Evolutionary conservation across 768 basidiomycete genomes (phyloP).

Genomic region (Tricholoma sp.): DNA sequence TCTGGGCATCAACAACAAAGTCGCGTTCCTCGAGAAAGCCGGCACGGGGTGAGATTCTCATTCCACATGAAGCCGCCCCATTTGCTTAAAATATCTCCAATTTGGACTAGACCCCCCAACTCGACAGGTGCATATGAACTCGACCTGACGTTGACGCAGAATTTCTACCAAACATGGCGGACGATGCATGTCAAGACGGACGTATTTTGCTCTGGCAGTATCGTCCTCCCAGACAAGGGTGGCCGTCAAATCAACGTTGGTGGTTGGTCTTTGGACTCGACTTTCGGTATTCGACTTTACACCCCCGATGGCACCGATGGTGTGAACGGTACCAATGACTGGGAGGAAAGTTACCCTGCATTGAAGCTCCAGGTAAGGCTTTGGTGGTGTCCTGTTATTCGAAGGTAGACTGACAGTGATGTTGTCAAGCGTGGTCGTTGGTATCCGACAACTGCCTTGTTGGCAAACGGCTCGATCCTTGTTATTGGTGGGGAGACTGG

Average conservation of each 20-base stretch:
- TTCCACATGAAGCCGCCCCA: not conserved
- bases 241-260: conserved; percentile 64
- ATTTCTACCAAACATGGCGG: conserved; percentile 60
- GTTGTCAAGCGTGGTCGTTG: conserved; percentile 51
- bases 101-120: conserved; percentile 42
- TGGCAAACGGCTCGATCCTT: conserved; percentile 71
- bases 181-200: conserved; percentile 73
- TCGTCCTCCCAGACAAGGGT: conserved; percentile 71
- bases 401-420: not conserved
- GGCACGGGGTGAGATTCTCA: conserved; percentile 47
- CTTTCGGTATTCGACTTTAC: conserved; percentile 69
- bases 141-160: conserved; percentile 50
- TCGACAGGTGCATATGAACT: conserved; percentile 78
- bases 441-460: conserved; percentile 65
- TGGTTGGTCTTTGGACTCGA: conserved; percentile 68
- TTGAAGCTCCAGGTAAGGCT: conserved; percentile 54
- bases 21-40: conserved; percentile 71
- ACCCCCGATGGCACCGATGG: conserved; percentile 65
- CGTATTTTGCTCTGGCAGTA: conserved; percentile 73
- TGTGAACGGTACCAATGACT: conserved; percentile 70
- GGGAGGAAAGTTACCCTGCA: conserved; percentile 65
- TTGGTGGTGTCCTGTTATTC: not conserved
- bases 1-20: conserved; percentile 76
- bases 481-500: conserved; percentile 75
- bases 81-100: conserved; percentile 4